Evolutionary conservation across 768 basidiomycete species (phyloP), one percentile per base, ranked within the genome.

Genomic region (Mrakia gelida): DNA sequence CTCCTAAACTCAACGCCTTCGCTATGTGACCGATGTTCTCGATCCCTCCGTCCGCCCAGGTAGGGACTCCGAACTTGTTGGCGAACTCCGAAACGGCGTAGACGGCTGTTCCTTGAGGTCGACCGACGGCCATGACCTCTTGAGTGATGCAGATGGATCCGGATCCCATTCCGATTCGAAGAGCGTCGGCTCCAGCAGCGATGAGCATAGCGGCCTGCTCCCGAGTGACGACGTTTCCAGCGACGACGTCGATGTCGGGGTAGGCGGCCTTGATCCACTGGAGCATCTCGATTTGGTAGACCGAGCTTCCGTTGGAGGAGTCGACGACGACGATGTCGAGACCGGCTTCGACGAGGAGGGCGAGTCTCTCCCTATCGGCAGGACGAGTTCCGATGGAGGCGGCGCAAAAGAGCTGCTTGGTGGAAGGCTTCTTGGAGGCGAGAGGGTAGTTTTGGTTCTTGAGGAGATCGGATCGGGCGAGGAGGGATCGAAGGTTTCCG

Each of bases 71-170:
- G 84, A 99, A 98, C 82, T 91, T 90, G 85, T 84, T 88, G 16
- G 95, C 90, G 82, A 99, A 98, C 86, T 99, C 95, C 38, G 95
- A 89, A 18, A 98, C 96, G 62, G 92, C 90, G 83, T 92, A 92
- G n/a, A 98, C 94, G n/a, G 96, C 96, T 0, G 95, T 95, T 2
- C 95, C 97, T 84, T 99, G 97, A 0, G 96, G 97, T 23, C 97
- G 90, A 21, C 97, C 97, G 73, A 98, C 96, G 15, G 97, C 97
- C 93, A 98, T 98, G 82, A 99, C 92, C 83, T 98, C 97, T 85
- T 99, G 97, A 9, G 97, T 99, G 86, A 99, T 99, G 84, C 97
- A 99, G 83, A 99, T 99, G 8, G 94, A 96, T 13, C 97, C 97
- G 11, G 92, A 93, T 54, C 97, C 97, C 97, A 99, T 99, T 61